Percentiles rank a stretch among this genome's conserved stretches.
phyloP scores from a whole-genome alignment of 2,329 filamentous ascomycete species.

The Aureobasidium sp. region DNA sequence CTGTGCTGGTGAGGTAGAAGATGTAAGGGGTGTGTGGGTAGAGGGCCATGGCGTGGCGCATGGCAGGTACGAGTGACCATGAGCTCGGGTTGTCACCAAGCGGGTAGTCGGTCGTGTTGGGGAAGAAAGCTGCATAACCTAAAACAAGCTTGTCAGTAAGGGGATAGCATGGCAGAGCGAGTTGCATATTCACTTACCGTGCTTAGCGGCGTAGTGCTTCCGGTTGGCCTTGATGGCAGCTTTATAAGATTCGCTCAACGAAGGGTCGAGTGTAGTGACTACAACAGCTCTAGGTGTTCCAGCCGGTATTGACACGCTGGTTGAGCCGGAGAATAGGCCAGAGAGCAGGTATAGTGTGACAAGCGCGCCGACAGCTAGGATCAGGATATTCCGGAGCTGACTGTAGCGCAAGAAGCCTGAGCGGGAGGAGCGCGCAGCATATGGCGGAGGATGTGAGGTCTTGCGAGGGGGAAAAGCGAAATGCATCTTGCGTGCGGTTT shows the following conservation, averaged over 20 bases:
- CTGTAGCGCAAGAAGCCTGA: constrained; percentile 34
- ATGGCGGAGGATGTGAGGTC: constrained; percentile 68
- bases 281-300: constrained; percentile 59
- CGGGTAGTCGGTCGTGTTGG: constrained; percentile 68
- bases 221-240: constrained; percentile 74
- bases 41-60: constrained; percentile 79
- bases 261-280: constrained; percentile 74
- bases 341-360: constrained; percentile 56
- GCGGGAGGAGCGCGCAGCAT: constrained; percentile 55
- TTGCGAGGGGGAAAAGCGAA: constrained; percentile 83
- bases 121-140: constrained; percentile 86
- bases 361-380: constrained; percentile 50
- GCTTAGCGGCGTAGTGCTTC: constrained; percentile 72
- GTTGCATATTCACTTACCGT: constrained; percentile 54
- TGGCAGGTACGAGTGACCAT: constrained; percentile 75
- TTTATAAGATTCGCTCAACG: constrained; percentile 59
- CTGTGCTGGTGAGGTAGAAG: constrained; percentile 80
- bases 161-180: neutral
- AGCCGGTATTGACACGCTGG: constrained; percentile 25
- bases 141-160: constrained; percentile 18
- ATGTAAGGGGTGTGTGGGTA: constrained; percentile 72
- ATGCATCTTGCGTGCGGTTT: constrained; percentile 55
- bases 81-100: constrained; percentile 50
- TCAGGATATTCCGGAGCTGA: constrained; percentile 42
- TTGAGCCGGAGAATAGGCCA: constrained; percentile 25